Evolutionary conservation across 768 basidiomycete genomes (phyloP).

Genomic region (Antrodiella citrinella): DNA sequence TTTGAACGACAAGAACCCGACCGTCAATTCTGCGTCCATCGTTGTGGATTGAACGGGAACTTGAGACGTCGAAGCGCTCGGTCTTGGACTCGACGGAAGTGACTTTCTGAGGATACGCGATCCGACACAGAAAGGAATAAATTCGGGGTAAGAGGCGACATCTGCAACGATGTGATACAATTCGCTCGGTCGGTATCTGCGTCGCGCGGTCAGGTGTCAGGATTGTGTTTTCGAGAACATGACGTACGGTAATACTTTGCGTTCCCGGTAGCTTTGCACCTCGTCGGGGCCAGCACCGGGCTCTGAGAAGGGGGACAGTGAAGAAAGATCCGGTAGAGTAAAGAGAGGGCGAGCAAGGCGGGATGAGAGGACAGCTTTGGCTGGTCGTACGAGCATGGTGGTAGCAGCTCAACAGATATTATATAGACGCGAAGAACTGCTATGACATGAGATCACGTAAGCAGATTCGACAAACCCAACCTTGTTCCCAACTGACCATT

Average conservation of each 20-base stretch:
- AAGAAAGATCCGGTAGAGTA: slow-evolving; percentile 33
- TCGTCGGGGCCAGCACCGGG: slow-evolving; percentile 23
- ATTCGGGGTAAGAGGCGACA: slow-evolving; percentile 76
- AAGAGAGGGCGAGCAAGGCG: slow-evolving; percentile 5
- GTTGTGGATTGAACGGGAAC: slow-evolving; percentile 22
- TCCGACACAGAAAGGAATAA: slow-evolving; percentile 82
- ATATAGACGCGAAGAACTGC: background rate
- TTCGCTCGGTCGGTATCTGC: slow-evolving; percentile 69
- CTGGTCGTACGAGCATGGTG: background rate
- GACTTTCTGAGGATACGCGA: slow-evolving; percentile 51
- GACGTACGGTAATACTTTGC: slow-evolving; percentile 80
- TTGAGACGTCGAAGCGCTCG: slow-evolving; percentile 20
- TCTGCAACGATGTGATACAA: slow-evolving; percentile 85
- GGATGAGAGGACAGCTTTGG: background rate
- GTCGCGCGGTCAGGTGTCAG: slow-evolving; percentile 1
- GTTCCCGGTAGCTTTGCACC: slow-evolving; percentile 67
- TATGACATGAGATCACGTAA: background rate
- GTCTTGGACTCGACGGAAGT: slow-evolving; percentile 17
- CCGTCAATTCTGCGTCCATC: slow-evolving; percentile 80
- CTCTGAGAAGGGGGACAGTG: slow-evolving; percentile 31
- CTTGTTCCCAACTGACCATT: no score
- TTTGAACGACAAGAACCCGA: slow-evolving; percentile 80
- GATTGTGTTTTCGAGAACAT: slow-evolving; percentile 8
- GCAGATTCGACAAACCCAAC: no score
- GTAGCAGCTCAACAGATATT: background rate